Percentiles rank a stretch among this genome's conserved stretches.
Evolutionary conservation across 495 filamentous ascomycete genomes (phyloP).

Genomic region (Beverwykella pulmonaria): DNA sequence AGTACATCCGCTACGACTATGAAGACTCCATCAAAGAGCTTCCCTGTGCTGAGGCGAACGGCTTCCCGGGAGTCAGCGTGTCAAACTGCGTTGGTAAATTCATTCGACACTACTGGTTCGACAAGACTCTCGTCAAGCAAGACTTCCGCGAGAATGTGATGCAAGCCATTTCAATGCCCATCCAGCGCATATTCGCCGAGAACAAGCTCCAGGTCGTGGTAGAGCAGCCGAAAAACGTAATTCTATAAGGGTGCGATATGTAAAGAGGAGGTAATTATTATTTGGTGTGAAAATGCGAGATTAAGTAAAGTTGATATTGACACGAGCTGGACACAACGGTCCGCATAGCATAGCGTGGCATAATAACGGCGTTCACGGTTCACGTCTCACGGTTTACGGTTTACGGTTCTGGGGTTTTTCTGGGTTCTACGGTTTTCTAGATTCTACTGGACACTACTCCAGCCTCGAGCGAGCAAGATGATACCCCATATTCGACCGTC

Average conservation of each 20-base stretch:
- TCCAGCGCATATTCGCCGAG: slow-evolving; percentile 31
- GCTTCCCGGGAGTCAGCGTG: slow-evolving; percentile 19
- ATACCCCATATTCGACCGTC: slow-evolving; percentile 3
- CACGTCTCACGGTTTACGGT: neutral
- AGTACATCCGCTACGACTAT: slow-evolving; percentile 46
- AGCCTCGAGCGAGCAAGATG: slow-evolving; percentile 4
- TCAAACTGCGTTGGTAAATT: slow-evolving; percentile 34
- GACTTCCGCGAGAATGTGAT: slow-evolving; percentile 34
- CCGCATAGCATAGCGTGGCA: slow-evolving; percentile 12
- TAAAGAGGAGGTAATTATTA: neutral
- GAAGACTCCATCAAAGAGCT: slow-evolving; percentile 45
- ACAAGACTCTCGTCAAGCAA: slow-evolving; percentile 24
- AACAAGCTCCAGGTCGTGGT: neutral
- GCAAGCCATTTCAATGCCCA: slow-evolving; percentile 30
- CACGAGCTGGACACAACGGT: neutral
- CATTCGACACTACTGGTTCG: slow-evolving; percentile 38
- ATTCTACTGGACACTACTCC: neutral
- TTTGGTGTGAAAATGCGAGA: neutral
- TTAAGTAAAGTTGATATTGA: neutral
- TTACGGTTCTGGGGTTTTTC: neutral
- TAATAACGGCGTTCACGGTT: neutral
- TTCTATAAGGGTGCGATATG: neutral
- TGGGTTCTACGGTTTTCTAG: neutral
- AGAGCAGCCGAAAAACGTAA: slow-evolving; percentile 16
- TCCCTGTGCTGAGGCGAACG: slow-evolving; percentile 48